Percentiles rank a stretch among this genome's conserved stretches.
Conservation (phyloP, 176 grass and related monocot species). For the Zea luxurians region DNA sequence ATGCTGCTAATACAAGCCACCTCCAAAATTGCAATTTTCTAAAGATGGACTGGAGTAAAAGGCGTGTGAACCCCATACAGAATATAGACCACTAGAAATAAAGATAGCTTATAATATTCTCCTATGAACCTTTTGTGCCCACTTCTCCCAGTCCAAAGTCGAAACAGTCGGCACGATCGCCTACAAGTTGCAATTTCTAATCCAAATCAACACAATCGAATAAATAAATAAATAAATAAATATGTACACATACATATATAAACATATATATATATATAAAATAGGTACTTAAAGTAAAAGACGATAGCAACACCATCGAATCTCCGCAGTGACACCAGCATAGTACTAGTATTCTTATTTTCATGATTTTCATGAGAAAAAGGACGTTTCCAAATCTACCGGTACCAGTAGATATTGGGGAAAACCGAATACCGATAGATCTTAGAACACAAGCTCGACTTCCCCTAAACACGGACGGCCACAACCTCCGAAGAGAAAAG, state of each 20-base stretch:
- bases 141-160: background rate
- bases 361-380: background rate
- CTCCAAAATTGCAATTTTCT: slow-evolving; percentile 10
- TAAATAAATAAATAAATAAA: too few relatives aligned
- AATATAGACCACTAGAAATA: slow-evolving; percentile 24
- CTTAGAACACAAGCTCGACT: slow-evolving; percentile 33
- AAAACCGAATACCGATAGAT: slow-evolving; percentile 4
- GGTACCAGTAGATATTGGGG: background rate
- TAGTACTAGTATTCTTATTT: background rate
- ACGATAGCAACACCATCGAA: background rate
- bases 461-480: slow-evolving; percentile 1
- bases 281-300: background rate
- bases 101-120: slow-evolving; percentile 13
- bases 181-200: slow-evolving; percentile 30
- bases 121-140: background rate
- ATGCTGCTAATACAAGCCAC: background rate
- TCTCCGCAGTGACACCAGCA: slow-evolving; percentile 6
- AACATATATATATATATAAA: too few relatives aligned
- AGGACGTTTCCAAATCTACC: background rate
- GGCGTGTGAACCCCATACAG: background rate
- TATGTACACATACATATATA: too few relatives aligned
- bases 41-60: background rate
- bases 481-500: background rate
- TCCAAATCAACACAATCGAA: background rate
- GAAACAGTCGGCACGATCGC: background rate